phyloP scores from a whole-genome alignment of 768 basidiomycete species.

The Tricholoma hemisulphureum region DNA sequence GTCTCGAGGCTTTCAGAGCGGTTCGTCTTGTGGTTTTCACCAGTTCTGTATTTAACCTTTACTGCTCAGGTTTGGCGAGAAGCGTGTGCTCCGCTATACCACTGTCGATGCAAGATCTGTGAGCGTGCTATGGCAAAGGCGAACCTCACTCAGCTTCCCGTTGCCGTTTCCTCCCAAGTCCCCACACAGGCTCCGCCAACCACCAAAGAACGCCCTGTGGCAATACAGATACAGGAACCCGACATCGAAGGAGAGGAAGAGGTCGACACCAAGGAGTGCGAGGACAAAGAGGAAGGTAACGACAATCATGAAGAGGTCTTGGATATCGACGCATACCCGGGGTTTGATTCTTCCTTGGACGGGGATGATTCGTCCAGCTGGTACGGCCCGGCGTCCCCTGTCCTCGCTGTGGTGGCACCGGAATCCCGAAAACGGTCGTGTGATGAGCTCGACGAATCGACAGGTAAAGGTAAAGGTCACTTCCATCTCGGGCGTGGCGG shows the following conservation, averaged over 20 bases:
- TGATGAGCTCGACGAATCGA: constrained; percentile 33
- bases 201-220: background rate
- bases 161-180: constrained; percentile 26
- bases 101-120: constrained; percentile 73
- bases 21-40: constrained; percentile 39
- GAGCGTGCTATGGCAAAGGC: constrained; percentile 60
- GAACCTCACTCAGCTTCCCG: constrained; percentile 38
- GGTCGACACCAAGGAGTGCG: constrained; percentile 22
- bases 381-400: background rate
- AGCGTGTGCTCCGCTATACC: constrained; percentile 67
- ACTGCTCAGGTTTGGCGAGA: constrained; percentile 65
- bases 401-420: background rate
- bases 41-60: constrained; percentile 6
- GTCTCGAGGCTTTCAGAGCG: constrained; percentile 52
- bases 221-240: constrained; percentile 13
- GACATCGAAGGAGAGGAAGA: constrained; percentile 23
- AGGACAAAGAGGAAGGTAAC: constrained; percentile 30
- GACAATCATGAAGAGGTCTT: no score
- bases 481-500: constrained; percentile 18
- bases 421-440: constrained; percentile 22
- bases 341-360: constrained; percentile 11
- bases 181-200: constrained; percentile 12
- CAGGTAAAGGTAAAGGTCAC: constrained; percentile 15
- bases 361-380: constrained; percentile 7
- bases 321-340: constrained; percentile 32